Evolutionary conservation across 2,329 filamentous ascomycete species (phyloP).

Genomic region (Salinomyces thailandicus): DNA sequence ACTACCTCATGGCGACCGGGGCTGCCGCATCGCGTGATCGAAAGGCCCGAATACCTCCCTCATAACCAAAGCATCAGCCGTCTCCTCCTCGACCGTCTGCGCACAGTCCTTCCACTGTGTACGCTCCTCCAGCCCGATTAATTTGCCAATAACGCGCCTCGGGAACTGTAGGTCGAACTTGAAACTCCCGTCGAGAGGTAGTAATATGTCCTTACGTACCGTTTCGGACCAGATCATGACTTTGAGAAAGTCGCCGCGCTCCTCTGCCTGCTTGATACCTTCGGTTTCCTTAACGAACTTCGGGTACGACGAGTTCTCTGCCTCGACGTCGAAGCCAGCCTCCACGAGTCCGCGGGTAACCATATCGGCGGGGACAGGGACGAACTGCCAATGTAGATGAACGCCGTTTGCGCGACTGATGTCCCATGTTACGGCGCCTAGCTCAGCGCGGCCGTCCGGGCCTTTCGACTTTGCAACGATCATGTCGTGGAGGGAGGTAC

Average conservation of each 20-base stretch:
- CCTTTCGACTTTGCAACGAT: conserved; percentile 36
- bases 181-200: conserved; percentile 65
- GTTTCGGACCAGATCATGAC: conserved; percentile 30
- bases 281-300: conserved; percentile 33
- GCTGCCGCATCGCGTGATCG: conserved; percentile 72
- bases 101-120: conserved; percentile 74
- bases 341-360: conserved; percentile 68
- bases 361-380: conserved; percentile 61
- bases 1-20: too few relatives aligned
- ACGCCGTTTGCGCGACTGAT: conserved; percentile 73
- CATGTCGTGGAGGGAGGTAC: conserved; percentile 68
- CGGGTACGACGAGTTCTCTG: conserved; percentile 60
- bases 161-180: conserved; percentile 89
- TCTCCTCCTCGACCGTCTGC: conserved; percentile 70
- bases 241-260: conserved; percentile 24
- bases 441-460: conserved; percentile 41
- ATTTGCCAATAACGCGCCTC: conserved; percentile 74
- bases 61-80: conserved; percentile 64
- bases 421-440: conserved; percentile 86
- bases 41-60: conserved; percentile 72
- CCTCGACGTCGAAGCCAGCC: conserved; percentile 78
- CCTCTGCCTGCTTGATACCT: conserved; percentile 16
- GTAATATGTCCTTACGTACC: conserved; percentile 51
- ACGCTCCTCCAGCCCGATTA: conserved; percentile 70
- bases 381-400: conserved; percentile 87